phyloP scores from a whole-genome alignment of 768 basidiomycete genomes.

The Podaxis pistillaris region DNA sequence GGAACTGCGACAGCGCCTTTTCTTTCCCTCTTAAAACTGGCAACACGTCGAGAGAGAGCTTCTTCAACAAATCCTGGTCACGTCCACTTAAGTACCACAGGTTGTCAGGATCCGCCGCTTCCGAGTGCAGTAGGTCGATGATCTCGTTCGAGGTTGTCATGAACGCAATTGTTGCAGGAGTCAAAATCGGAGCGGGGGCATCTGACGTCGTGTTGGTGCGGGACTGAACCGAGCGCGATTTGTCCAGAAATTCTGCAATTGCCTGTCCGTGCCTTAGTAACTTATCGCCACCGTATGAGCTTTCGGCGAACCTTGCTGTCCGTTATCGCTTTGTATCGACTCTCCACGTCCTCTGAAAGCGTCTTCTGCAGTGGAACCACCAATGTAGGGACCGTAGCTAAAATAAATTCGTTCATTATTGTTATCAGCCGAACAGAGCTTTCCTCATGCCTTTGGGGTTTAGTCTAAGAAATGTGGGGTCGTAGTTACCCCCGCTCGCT shows the following conservation, averaged over 20 bases:
- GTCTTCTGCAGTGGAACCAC: conserved; percentile 83
- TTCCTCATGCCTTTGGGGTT: conserved; percentile 63
- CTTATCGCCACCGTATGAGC: conserved; percentile 1
- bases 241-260: conserved; percentile 80
- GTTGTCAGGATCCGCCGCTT: conserved; percentile 59
- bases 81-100: conserved; percentile 61
- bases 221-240: conserved; percentile 69
- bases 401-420: neutral
- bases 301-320: conserved; percentile 58
- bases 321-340: conserved; percentile 76
- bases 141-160: conserved; percentile 47
- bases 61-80: conserved; percentile 47
- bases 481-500: conserved; percentile 82
- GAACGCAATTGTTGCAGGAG: conserved; percentile 81
- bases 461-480: conserved; percentile 71
- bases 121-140: conserved; percentile 61
- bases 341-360: conserved; percentile 65
- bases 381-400: conserved; percentile 79
- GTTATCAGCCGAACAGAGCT: neutral
- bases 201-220: conserved; percentile 67
- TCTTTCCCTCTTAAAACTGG: conserved; percentile 46
- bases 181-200: conserved; percentile 72
- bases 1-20: conserved; percentile 45
- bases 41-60: conserved; percentile 41
- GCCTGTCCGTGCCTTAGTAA: conserved; percentile 37